phyloP scores from a whole-genome alignment of 176 grass and related monocot species.

The Typha latifolia region DNA sequence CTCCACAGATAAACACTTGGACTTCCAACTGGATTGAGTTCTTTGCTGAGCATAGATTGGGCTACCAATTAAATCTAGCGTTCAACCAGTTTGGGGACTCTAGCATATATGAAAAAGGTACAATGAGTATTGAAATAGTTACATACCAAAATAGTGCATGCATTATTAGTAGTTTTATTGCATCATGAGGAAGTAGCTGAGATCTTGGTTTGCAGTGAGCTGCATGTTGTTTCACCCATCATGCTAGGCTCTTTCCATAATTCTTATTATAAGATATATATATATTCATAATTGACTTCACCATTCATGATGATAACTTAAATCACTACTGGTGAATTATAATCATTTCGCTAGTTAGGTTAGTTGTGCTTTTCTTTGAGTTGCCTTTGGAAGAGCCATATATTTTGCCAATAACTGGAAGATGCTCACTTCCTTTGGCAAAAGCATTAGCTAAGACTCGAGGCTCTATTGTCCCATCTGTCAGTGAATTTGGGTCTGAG shows the following conservation, averaged over 20 bases:
- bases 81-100: constrained; percentile 45
- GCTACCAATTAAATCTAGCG: constrained; percentile 51
- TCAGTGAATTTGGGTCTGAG: no score
- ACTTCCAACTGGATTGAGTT: constrained; percentile 74
- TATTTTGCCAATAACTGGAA: no score
- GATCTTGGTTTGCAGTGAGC: neutral
- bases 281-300: no score
- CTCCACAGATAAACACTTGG: constrained; percentile 81
- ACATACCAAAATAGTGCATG: neutral
- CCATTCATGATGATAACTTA: no score
- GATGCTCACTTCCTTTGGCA: no score
- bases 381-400: no score
- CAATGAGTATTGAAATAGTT: neutral
- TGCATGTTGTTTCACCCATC: neutral
- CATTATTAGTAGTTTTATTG: neutral
- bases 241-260: neutral
- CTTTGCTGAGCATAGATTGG: constrained; percentile 65
- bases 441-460: no score
- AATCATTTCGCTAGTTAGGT: no score
- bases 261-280: no score
- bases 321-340: no score
- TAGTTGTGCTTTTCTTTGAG: no score
- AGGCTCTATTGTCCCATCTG: no score
- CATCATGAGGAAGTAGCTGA: neutral
- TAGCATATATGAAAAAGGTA: constrained; percentile 62